phyloP scores from a whole-genome alignment of 805 yeast species.

The Cyberlindnera americana region DNA sequence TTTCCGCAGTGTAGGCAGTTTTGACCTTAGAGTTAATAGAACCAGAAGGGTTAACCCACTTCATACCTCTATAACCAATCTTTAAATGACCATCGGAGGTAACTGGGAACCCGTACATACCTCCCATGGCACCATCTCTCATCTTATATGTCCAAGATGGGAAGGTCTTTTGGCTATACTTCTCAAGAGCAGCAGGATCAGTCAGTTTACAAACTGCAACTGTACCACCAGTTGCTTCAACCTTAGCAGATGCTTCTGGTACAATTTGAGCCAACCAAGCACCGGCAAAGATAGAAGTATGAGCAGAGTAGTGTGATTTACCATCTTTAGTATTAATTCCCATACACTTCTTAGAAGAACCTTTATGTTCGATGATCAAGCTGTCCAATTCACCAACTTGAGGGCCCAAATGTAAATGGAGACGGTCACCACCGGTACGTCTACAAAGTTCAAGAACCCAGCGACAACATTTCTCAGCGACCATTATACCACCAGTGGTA shows the following conservation, averaged over 20 bases:
- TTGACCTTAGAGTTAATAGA: conserved; percentile 25
- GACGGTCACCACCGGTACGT: conserved; percentile 20
- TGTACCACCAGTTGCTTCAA: conserved; percentile 32
- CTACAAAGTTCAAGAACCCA: conserved; percentile 29
- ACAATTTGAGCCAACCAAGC: conserved; percentile 21
- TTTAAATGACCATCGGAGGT: conserved; percentile 27
- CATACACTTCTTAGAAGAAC: conserved; percentile 17
- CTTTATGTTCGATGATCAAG: conserved; percentile 1
- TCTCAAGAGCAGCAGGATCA: conserved; percentile 17
- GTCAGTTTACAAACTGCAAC: conserved; percentile 27
- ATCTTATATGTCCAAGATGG: conserved; percentile 31
- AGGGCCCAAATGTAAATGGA: conserved; percentile 25
- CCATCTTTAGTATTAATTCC: conserved; percentile 22
- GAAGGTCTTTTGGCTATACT: conserved; percentile 22
- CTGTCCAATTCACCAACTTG: conserved; percentile 5
- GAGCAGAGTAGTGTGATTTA: conserved; percentile 3
- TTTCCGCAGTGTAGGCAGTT: conserved; percentile 26
- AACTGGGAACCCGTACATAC: conserved; percentile 31
- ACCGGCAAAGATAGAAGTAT: conserved; percentile 15
- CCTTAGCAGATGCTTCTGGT: conserved; percentile 29
- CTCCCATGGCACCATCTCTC: conserved; percentile 31
- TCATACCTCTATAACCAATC: conserved; percentile 31
- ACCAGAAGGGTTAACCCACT: conserved; percentile 28
- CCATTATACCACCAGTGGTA: conserved; percentile 30
- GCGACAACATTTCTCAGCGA: conserved; percentile 32